These are phyloP conservation scores for Harringtonia lauricola DNA, from an alignment of 2,329 filamentous ascomycete species.

Conservation along the genomic window DNA sequence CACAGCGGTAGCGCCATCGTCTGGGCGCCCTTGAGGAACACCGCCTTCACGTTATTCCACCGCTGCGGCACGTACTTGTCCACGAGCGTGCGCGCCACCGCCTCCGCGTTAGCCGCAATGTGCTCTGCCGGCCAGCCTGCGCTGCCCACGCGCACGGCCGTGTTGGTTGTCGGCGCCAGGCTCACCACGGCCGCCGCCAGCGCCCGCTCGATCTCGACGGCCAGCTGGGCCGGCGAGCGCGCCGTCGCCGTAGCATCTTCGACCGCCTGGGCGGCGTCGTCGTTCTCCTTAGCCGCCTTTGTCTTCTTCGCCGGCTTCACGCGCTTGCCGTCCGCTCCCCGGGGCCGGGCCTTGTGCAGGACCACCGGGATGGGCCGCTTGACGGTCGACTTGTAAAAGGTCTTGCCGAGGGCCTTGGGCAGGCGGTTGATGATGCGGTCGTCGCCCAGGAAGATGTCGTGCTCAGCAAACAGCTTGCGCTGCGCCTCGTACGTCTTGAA, in stretches of 20 bases:
- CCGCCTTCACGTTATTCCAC: conserved; percentile 73
- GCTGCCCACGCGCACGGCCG: conserved; percentile 68
- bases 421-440: conserved; percentile 69
- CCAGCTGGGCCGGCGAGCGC: conserved; percentile 54
- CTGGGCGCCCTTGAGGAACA: conserved; percentile 85
- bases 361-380: conserved; percentile 83
- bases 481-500: conserved; percentile 82
- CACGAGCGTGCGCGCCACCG: conserved; percentile 57
- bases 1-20: conserved; percentile 89
- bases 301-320: conserved; percentile 35
- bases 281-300: conserved; percentile 56
- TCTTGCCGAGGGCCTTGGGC: conserved; percentile 74
- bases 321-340: conserved; percentile 47
- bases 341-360: conserved; percentile 51
- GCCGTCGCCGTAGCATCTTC: conserved; percentile 26
- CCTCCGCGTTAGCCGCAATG: conserved; percentile 69
- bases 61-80: conserved; percentile 75
- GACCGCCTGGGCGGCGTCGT: conserved; percentile 61
- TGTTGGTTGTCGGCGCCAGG: conserved; percentile 68
- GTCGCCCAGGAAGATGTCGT: conserved; percentile 91
- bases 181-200: conserved; percentile 69
- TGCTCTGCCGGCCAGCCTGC: conserved; percentile 65
- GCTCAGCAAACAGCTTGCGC: conserved; percentile 71
- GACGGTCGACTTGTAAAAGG: conserved; percentile 72
- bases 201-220: conserved; percentile 70